Percentiles rank a stretch among this genome's conserved stretches.
phyloP scores from a whole-genome alignment of 495 filamentous ascomycete genomes.

The Podospora pseudoanserina region DNA sequence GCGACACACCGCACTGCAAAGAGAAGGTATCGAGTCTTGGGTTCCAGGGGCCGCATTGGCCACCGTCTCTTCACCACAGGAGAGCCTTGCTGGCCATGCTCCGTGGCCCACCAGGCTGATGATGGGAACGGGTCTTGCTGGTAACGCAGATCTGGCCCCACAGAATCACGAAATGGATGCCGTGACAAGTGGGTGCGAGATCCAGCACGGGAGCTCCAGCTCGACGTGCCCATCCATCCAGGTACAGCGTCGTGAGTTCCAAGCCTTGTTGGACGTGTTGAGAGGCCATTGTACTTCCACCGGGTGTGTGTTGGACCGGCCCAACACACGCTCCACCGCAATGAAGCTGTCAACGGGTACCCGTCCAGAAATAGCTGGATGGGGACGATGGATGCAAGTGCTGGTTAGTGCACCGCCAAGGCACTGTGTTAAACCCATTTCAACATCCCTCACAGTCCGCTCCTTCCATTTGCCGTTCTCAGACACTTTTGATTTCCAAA shows the following conservation, averaged over 20 bases:
- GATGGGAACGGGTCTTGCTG: constrained; percentile 2
- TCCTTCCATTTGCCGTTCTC: constrained; percentile 10
- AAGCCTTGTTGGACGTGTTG: neutral
- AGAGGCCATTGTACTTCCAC: neutral
- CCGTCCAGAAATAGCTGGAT: neutral
- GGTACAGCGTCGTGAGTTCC: neutral
- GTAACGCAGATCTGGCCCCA: constrained; percentile 5
- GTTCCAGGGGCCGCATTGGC: neutral
- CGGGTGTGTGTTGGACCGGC: neutral
- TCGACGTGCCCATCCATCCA: neutral
- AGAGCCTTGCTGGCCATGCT: neutral
- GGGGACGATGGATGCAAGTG: neutral
- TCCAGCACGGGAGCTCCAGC: constrained; percentile 1
- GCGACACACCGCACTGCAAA: neutral
- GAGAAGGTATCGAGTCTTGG: constrained; percentile 1
- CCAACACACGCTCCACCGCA: neutral
- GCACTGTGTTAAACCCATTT: constrained; percentile 1
- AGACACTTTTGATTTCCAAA: constrained; percentile 12
- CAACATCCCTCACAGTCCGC: constrained; percentile 1
- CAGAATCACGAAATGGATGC: constrained; percentile 4
- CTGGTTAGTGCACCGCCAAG: constrained; percentile 3
- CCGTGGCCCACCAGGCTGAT: neutral
- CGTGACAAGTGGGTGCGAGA: neutral
- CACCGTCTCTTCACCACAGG: neutral
- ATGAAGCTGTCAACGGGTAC: neutral